Percentiles rank a stretch among this genome's conserved stretches.
Evolutionary conservation across 371 early-diverging fungal genomes (phyloP).

Genomic region (Lichtheimia ramosa): DNA sequence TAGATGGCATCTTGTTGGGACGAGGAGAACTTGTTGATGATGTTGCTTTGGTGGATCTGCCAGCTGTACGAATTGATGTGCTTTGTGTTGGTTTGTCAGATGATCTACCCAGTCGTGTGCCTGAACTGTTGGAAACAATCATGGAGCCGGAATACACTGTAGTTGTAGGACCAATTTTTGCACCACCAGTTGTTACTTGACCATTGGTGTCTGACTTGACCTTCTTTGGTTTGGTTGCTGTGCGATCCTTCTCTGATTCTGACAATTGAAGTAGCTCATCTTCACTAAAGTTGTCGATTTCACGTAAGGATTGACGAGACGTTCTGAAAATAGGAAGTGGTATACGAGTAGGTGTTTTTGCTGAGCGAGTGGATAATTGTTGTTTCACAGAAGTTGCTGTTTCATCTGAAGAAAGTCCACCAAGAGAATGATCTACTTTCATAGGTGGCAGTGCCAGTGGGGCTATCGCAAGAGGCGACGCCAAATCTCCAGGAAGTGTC

Average conservation of each 20-base stretch:
- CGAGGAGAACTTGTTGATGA: background rate
- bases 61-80: conserved; percentile 2
- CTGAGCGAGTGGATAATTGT: conserved; percentile 14
- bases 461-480: conserved; percentile 32
- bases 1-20: background rate
- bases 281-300: conserved; percentile 15
- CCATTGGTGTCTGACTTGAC: background rate
- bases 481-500: conserved; percentile 48
- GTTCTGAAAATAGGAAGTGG: conserved; percentile 23
- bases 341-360: conserved; percentile 33
- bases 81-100: conserved; percentile 3
- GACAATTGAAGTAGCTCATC: conserved; percentile 15
- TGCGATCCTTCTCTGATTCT: conserved; percentile 16
- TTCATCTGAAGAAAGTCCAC: conserved; percentile 18
- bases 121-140: conserved; percentile 11
- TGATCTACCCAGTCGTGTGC: background rate
- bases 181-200: conserved; percentile 4
- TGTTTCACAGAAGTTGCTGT: conserved; percentile 1
- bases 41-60: background rate
- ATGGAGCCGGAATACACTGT: conserved; percentile 23
- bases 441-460: conserved; percentile 47
- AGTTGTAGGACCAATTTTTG: conserved; percentile 23
- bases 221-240: background rate
- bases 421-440: conserved; percentile 46
- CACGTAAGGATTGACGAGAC: conserved; percentile 13